Percentiles rank a stretch among this genome's conserved stretches.
These are phyloP conservation scores for Nakaseomyces sp. DNA, from an alignment of 1,139 yeast species.

Conservation along the genomic window DNA sequence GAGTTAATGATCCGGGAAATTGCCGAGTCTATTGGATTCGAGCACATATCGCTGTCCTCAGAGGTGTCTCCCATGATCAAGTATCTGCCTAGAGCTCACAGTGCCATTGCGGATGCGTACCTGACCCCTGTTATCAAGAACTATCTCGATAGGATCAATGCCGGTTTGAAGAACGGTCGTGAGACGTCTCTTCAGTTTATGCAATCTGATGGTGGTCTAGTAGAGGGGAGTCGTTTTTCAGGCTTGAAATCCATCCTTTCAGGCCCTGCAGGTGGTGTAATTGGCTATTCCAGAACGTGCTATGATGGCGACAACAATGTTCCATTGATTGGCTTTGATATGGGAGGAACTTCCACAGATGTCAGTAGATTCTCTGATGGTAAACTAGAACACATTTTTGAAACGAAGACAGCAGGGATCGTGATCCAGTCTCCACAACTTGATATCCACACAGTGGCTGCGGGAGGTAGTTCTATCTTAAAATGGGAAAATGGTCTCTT, in stretches of 20 bases:
- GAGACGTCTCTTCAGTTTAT: conserved; percentile 40
- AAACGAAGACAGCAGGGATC: conserved; percentile 49
- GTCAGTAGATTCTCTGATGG: conserved; percentile 42
- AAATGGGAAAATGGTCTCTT: conserved; percentile 47
- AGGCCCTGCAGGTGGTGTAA: conserved; percentile 60
- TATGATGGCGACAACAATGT: conserved; percentile 36
- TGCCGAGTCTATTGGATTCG: conserved; percentile 53
- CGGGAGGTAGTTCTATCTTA: conserved; percentile 52
- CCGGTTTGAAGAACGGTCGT: conserved; percentile 48
- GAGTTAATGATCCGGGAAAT: conserved; percentile 49
- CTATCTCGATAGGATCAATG: conserved; percentile 51
- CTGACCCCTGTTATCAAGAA: conserved; percentile 62
- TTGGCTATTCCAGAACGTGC: conserved; percentile 47
- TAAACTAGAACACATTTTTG: conserved; percentile 45
- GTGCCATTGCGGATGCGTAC: conserved; percentile 70
- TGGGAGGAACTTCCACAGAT: conserved; percentile 60
- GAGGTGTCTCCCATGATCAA: conserved; percentile 68
- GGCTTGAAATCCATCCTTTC: conserved; percentile 48
- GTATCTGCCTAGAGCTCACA: conserved; percentile 60
- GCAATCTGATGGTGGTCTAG: conserved; percentile 57
- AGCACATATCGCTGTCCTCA: conserved; percentile 55
- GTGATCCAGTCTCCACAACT: conserved; percentile 50
- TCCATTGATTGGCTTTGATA: conserved; percentile 50
- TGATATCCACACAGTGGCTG: conserved; percentile 52
- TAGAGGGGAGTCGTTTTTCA: conserved; percentile 40